Evolutionary conservation across 2,329 filamentous ascomycete species (phyloP).

Genomic region (Trichoderma semiorbis): DNA sequence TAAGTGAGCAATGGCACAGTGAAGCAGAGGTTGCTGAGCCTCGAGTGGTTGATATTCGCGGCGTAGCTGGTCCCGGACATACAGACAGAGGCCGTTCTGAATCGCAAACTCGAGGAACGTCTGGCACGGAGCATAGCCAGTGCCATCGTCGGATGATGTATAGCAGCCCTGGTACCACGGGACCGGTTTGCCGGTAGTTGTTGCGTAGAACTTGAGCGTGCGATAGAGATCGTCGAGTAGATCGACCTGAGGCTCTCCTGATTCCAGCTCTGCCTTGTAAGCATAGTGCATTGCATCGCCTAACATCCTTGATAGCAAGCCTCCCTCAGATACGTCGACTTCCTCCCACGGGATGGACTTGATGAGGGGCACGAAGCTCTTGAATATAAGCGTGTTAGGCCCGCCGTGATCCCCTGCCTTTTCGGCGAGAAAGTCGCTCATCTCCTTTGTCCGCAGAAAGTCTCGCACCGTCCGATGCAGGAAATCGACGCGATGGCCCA

Average conservation of each 20-base stretch:
- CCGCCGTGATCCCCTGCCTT: background rate
- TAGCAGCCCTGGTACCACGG: background rate
- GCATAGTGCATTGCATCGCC: background rate
- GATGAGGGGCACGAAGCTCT: background rate
- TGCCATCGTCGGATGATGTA: background rate
- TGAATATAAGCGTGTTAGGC: background rate
- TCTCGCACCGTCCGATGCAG: constrained; percentile 20
- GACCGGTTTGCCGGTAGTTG: background rate
- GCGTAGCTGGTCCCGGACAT: background rate
- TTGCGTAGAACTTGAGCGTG: background rate
- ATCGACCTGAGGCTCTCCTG: background rate
- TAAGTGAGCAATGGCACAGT: background rate
- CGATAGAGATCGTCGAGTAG: background rate
- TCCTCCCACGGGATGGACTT: background rate
- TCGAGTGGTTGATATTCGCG: background rate
- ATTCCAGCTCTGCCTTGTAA: background rate
- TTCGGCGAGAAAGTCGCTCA: background rate
- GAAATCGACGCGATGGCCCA: constrained; percentile 14
- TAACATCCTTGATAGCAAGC: background rate
- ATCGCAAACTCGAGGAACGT: background rate
- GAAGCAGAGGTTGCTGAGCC: background rate
- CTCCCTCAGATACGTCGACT: background rate
- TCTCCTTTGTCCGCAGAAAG: background rate
- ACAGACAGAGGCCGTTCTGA: background rate
- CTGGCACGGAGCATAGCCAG: background rate